Evolutionary conservation across 2,329 filamentous ascomycete species (phyloP), one percentile per base, ranked within the genome.

Genomic region (Hymenoscyphus repandus): DNA sequence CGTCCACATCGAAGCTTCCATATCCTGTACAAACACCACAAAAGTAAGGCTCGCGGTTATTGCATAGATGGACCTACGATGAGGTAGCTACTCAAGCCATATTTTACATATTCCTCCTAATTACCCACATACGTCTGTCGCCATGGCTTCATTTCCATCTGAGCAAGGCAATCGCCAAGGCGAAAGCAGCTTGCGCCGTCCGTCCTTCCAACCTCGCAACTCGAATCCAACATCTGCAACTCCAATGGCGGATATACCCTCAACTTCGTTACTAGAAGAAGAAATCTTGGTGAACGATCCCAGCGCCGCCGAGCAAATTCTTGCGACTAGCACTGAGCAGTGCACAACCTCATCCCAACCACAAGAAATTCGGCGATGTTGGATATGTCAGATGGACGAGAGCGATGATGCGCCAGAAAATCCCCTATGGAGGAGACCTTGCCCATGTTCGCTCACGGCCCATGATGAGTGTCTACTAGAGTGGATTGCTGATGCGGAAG

Each of bases 401-500:
- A 71, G 72, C 22, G 74, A 80, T 36, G 65, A 66, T 45, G 68
- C 71, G 17, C 63, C 74, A 7, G 73, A 77, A 3, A 63, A 64
- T 15, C 66, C 70, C 41, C 68, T 73, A 49, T 99, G 93, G 92
- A 83, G 89, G 40, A 88, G 86, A 49, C 91, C 93, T 1, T 99
- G 93, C 66, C 86, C 86, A 0, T 99, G 93, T 70, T 90, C 88
- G 11, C 76, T 99, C 36, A 88, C 88, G 50, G 93, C 91, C 1
- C 93, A 99, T 67, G 90, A 97, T 67, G 80, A 83, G 53, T 96
- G 91, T 66, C 77, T 97, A 58, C 76, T 97, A 36, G 86, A 90
- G 62, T 99, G 91, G 91, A 86, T 97, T 15, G 86, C 88, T n/a
- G 90, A 96, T 65, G 81, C 90, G 64, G 90, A 96, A 70, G 74